Conservation (phyloP, 306 rosid genomes). For the Lathyrus sativus region DNA sequence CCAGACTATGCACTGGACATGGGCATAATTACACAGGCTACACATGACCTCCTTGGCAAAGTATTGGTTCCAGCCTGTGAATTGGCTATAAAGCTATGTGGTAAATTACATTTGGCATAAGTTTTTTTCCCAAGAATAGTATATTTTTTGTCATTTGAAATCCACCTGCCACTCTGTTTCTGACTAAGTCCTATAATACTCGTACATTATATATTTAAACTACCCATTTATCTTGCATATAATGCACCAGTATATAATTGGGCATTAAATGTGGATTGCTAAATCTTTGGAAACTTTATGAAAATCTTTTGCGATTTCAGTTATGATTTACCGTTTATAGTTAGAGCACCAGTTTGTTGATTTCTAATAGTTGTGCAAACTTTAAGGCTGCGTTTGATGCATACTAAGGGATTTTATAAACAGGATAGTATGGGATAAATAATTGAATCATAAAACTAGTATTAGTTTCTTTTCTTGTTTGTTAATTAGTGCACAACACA, state of each 20-base stretch:
- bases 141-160: neutral
- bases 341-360: neutral
- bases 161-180: neutral
- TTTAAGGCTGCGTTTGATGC: neutral
- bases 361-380: neutral
- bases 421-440: neutral
- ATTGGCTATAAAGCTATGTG: conserved; percentile 72
- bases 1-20: conserved; percentile 84
- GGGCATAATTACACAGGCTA: conserved; percentile 63
- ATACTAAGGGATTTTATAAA: neutral
- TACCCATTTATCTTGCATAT: neutral
- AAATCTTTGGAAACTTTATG: neutral
- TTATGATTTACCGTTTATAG: neutral
- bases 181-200: neutral
- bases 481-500: no score
- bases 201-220: neutral
- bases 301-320: neutral
- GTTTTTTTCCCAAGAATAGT: no score
- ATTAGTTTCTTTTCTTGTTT: no score
- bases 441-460: neutral
- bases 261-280: neutral
- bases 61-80: conserved; percentile 76
- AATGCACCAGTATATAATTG: neutral
- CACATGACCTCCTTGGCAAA: conserved; percentile 51
- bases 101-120: conserved; percentile 44